Evolutionary conservation across 2,329 filamentous ascomycete species (phyloP), one percentile per base, ranked within the genome.

Genomic region (Fusarium sp.): DNA sequence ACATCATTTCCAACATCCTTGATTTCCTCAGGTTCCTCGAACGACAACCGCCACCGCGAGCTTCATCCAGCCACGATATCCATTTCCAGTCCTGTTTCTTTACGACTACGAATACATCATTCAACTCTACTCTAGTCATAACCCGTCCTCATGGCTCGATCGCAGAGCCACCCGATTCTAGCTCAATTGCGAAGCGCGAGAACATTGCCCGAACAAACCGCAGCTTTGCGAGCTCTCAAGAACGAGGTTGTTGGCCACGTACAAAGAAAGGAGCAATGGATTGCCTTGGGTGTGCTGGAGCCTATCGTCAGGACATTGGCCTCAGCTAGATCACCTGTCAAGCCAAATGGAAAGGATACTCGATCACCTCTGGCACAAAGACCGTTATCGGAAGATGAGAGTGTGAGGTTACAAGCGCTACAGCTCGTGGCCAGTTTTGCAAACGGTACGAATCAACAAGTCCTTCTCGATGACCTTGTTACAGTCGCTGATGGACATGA

Each of bases 211-310:
- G 84, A 88, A 62, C 84, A 85, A 68, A 79, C 85, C 36, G 79
- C 81, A 25, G 85, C 88, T 45, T 82, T 97, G 40, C 87, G 88
- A 65, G 81, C 83, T 38, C 80, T 99, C 28, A 98, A 97, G 80
- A 95, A 97, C 76, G 91, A 95, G 63, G 85, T 96, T 43, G 88
- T 97, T 58, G 95, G 95, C 24, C 92, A 98, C 76, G 84, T 90
- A 31, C 88, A 94, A 75, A 89, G 89, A 75, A 99, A 99, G 77
- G 90, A 94, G 76, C 78, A 86, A 53, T 93, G 89, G 81, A 83
- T 97, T 36, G 81, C 81, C 55, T 79, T 86, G 51, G 93, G 93
- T 15, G 81, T 91, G 26, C 77, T 95, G 42, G 83, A 86, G 49
- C 83, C 85, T 31, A 79, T 83, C 52, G 82, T 81, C 71, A 78